Evolutionary conservation across 768 basidiomycete genomes (phyloP).

Genomic region (Rhizopogon sp.): DNA sequence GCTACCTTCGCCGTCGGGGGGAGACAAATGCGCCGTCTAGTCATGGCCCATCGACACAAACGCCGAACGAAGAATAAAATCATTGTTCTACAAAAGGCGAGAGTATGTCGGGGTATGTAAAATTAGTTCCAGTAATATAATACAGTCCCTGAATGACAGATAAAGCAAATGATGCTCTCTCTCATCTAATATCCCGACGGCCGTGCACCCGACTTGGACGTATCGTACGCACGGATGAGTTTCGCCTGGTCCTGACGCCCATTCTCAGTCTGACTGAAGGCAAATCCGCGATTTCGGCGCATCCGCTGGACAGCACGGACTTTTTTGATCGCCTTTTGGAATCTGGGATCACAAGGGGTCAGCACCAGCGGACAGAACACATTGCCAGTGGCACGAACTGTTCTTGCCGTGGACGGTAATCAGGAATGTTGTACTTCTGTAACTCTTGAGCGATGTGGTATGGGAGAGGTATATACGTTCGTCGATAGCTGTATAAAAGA

Average conservation of each 20-base stretch:
- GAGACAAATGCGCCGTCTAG: neutral
- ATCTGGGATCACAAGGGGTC: constrained; percentile 40
- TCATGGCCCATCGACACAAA: neutral
- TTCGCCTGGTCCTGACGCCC: constrained; percentile 83
- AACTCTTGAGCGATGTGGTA: constrained; percentile 99
- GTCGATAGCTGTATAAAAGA: constrained; percentile 61
- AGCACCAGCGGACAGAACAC: constrained; percentile 3
- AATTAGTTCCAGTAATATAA: constrained; percentile 6
- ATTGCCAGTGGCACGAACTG: constrained; percentile 53
- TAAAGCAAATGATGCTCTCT: neutral
- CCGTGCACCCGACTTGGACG: constrained; percentile 64
- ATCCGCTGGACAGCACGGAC: constrained; percentile 98
- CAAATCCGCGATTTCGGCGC: constrained; percentile 94
- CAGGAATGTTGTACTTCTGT: constrained; percentile 98
- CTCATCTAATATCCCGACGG: constrained; percentile 67
- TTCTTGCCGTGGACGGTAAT: constrained; percentile 95
- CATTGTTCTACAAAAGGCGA: neutral
- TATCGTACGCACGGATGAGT: constrained; percentile 84
- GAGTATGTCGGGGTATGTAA: constrained; percentile 1
- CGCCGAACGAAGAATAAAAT: neutral
- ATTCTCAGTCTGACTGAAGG: constrained; percentile 96
- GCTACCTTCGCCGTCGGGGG: neutral
- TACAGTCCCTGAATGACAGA: constrained; percentile 4
- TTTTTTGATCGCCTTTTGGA: constrained; percentile 99
- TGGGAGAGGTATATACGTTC: constrained; percentile 86